Conservation (phyloP, 805 yeast species). For the Cyberlindnera galapagoensis region DNA sequence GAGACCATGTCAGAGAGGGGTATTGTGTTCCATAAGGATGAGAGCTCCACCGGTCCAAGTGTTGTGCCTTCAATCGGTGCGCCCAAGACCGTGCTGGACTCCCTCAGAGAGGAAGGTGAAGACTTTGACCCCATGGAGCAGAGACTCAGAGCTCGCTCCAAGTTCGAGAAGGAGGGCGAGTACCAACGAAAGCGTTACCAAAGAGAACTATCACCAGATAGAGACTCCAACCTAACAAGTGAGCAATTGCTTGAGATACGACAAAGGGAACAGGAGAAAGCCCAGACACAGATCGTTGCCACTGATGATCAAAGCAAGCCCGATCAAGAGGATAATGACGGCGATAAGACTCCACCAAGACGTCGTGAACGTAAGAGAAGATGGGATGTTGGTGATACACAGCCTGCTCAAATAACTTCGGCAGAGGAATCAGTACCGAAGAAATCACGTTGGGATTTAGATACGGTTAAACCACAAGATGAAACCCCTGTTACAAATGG, state of each 20-base stretch:
- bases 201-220: constrained; percentile 24
- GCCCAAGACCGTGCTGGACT: constrained; percentile 27
- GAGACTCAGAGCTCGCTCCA: constrained; percentile 22
- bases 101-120: constrained; percentile 7
- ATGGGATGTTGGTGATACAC: constrained; percentile 18
- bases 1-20: constrained; percentile 2
- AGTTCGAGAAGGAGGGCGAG: constrained; percentile 35
- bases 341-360: constrained; percentile 25
- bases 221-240: constrained; percentile 30
- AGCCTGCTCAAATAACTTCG: neutral
- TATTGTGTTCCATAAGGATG: constrained; percentile 10
- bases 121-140: constrained; percentile 26
- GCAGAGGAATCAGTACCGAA: constrained; percentile 5
- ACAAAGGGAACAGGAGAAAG: constrained; percentile 30
- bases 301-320: neutral
- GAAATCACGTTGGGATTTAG: constrained; percentile 12
- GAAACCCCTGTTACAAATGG: constrained; percentile 16
- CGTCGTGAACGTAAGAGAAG: constrained; percentile 17
- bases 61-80: no score
- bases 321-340: constrained; percentile 9
- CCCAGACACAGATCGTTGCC: constrained; percentile 21
- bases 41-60: no score
- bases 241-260: constrained; percentile 36
- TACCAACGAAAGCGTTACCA: constrained; percentile 39
- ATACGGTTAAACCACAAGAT: constrained; percentile 9